A percentile compares a stretch with the other conserved stretches of the same genome.
These are phyloP conservation scores for Herpetomonas samuelpessoai DNA, from an alignment of 208 protist genomes.

Conservation along the genomic window DNA sequence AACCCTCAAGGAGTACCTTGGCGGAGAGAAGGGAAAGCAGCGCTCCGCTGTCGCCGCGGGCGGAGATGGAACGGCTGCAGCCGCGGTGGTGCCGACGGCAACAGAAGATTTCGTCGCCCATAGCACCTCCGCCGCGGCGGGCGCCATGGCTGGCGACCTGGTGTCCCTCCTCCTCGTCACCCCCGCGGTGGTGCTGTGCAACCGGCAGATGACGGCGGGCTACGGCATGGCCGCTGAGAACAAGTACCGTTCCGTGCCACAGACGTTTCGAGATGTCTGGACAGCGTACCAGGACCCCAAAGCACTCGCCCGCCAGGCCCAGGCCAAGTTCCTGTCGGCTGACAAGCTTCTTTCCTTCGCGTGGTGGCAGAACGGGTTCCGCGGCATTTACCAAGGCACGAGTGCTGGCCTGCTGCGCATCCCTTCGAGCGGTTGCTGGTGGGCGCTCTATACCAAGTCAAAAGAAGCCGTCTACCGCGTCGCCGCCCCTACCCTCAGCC, in stretches of 20 bases:
- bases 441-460: conserved; percentile 71
- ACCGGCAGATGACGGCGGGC: conserved; percentile 80
- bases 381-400: conserved; percentile 68
- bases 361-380: conserved; percentile 24
- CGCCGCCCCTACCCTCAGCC: conserved; percentile 39
- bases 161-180: conserved; percentile 62
- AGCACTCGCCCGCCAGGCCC: not conserved
- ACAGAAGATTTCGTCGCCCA: conserved; percentile 18
- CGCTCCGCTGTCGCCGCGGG: conserved; percentile 1
- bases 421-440: conserved; percentile 82
- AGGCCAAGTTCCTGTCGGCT: too few relatives aligned
- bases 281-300: conserved; percentile 29
- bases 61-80: too few relatives aligned
- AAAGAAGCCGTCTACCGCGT: conserved; percentile 69
- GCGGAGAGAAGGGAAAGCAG: not conserved
- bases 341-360: too few relatives aligned
- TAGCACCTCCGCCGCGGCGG: conserved; percentile 49
- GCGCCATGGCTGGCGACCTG: conserved; percentile 72
- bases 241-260: conserved; percentile 31
- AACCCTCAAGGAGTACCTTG: conserved; percentile 56
- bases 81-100: not conserved
- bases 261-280: conserved; percentile 51
- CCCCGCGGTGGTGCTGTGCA: conserved; percentile 65
- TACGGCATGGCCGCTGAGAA: conserved; percentile 68
- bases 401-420: conserved; percentile 62